Evolutionary conservation across 345 rosid genomes (phyloP).

Genomic region (Syzygium oleosum): DNA sequence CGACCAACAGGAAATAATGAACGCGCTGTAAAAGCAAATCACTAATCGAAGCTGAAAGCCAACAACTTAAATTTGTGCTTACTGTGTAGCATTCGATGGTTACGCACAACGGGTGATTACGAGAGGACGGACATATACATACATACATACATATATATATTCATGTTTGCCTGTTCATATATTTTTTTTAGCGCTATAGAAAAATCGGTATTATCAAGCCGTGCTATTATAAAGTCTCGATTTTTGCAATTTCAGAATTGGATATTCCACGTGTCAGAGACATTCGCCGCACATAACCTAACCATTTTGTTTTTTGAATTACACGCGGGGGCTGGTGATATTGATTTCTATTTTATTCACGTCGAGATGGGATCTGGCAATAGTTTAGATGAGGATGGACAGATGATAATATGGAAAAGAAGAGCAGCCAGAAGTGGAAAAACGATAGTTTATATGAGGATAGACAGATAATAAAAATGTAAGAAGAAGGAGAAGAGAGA

Average conservation of each 20-base stretch:
- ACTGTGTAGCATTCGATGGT: too few species aligned
- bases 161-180: background rate
- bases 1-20: too few species aligned
- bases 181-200: background rate
- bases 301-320: background rate
- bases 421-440: background rate
- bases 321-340: background rate
- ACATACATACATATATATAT: too few species aligned
- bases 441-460: background rate
- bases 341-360: background rate
- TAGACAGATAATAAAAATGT: background rate
- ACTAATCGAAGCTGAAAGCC: too few species aligned
- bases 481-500: too few species aligned
- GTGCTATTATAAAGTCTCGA: too few species aligned
- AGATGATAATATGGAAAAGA: background rate
- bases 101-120: too few species aligned
- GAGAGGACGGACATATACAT: too few species aligned
- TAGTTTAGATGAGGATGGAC: background rate
- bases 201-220: background rate
- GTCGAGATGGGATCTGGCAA: background rate
- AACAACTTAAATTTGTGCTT: too few species aligned
- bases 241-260: too few species aligned
- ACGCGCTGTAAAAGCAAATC: too few species aligned
- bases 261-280: background rate
- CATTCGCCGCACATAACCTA: background rate